Percentiles rank a stretch among this genome's conserved stretches.
Conservation (phyloP, 148 eudicot genomes). For the Euryodendron excelsum region DNA sequence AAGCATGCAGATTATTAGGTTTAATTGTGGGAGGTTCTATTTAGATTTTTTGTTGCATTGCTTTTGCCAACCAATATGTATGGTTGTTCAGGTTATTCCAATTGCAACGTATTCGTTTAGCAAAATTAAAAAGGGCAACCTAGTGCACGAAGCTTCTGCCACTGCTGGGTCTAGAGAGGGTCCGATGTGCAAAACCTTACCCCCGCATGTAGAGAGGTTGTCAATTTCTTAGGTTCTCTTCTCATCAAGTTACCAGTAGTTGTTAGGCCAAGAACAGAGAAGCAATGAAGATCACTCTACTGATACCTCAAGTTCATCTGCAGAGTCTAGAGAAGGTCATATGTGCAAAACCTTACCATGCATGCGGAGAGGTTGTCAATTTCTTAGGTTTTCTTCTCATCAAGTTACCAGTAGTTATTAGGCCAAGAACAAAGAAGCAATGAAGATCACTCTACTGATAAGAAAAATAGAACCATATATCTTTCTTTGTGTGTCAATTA, state of each 20-base stretch:
- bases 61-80: no score
- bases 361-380: not conserved
- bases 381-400: not conserved
- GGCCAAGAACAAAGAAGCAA: not conserved
- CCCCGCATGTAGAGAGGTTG: not conserved
- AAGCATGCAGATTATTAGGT: not conserved
- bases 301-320: no score
- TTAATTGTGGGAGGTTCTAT: no score
- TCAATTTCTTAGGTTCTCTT: not conserved
- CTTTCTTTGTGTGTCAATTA: no score
- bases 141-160: no score
- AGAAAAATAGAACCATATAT: no score
- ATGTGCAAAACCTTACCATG: not conserved
- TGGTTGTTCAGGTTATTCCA: no score
- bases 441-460: not conserved
- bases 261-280: not conserved
- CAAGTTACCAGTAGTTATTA: not conserved
- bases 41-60: no score
- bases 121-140: no score
- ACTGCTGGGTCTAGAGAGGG: no score
- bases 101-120: no score
- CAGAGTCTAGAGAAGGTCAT: no score
- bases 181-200: not conserved
- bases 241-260: not conserved
- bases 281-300: not conserved